Evolutionary conservation across 305 asterid genomes (phyloP), one percentile per base, ranked within the genome.

Genomic region (Fraxinus velutina): DNA sequence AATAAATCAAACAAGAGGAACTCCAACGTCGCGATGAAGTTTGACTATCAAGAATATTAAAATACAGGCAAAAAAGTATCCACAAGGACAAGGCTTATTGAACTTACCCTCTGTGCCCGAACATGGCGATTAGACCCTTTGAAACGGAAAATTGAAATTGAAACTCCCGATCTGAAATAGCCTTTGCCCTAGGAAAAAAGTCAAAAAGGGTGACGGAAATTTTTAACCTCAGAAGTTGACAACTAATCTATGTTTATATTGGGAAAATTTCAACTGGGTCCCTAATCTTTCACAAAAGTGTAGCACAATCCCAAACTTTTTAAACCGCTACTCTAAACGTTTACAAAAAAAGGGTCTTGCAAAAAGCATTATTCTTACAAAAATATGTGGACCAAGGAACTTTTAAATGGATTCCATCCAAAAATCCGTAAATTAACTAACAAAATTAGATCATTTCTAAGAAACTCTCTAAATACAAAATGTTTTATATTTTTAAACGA

Each of bases 51-150:
- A 50, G 39, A 64, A 73, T 42, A 42, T 64, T 66, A 64, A 12
- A 74, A 5, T 77, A 12, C 7, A 19, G 36, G 57, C 15, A 79
- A 39, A 79, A 47, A 39, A 47, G n/a, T 22, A 66, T 0, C 36
- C n/a, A 66, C 37, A 66, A 29, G 19, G 73, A 12, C 33, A 44
- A 44, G 78, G 82, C 5, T 73, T 19, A 75, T 78, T 62, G 32
- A 77, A 80, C 88, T 75, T 79, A 88, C 91, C 91, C 89, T 83
- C 88, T 84, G 79, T 86, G 84, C 39, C 91, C 87, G 70, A 86
- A 88, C 91, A 88, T 86, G 84, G 81, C 84, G 2, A 27, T 60
- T 2, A n/a, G 37, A 39, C 73, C 39, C 83, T 27, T 55, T 3
- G 72, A 72, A 12, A 42, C 80, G 64, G 52, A 22, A 8, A 27